Evolutionary conservation across 257 asterid genomes (phyloP), one percentile per base, ranked within the genome.

Genomic region (Jasminum sambac): DNA sequence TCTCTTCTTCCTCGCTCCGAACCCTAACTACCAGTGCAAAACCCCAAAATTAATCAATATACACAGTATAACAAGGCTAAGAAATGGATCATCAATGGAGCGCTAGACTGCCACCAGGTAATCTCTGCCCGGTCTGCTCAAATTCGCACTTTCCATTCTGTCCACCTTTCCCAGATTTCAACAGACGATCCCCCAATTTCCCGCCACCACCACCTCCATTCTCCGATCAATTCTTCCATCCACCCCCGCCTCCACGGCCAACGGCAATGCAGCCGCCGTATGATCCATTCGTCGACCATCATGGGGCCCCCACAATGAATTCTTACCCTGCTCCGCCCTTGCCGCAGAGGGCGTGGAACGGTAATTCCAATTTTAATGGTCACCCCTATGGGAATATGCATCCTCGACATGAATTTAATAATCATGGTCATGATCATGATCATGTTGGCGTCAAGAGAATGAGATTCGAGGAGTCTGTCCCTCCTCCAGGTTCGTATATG

Each of bases 81-180:
- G n/a, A 2, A 23, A 88, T 88, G 95, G 95, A 86, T 66, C 78
- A 84, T 81, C 61, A 90, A 67, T 85, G 96, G 96, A 88, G 86
- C 75, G 78, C 82, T 16, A 69, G 74, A 41, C 85, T 84, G 5
- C 84, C 80, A 36, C 11, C 70, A 62, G 82, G 74, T 46, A 76
- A 74, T 57, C 60, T 77, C 68, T 89, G 94, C 59, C 96, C 96
- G 4, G 70, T 79, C 66, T 89, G 97, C 76, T 83, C 87, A 13
- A 73, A 72, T 71, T 60, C 84, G 8, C 96, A 89, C 87, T 87
- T 80, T 76, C 92, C 97, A 4, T 83, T 82, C 74, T 89, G 96
- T 80, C 88, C 71, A 41, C 77, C 83, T 57, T 75, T 66, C 52
- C 75, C 84, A 5, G 86, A 75, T 19, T 80, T 75, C 78, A 70